Conservation (phyloP, 306 rosid species). For the Medicago arabica region DNA sequence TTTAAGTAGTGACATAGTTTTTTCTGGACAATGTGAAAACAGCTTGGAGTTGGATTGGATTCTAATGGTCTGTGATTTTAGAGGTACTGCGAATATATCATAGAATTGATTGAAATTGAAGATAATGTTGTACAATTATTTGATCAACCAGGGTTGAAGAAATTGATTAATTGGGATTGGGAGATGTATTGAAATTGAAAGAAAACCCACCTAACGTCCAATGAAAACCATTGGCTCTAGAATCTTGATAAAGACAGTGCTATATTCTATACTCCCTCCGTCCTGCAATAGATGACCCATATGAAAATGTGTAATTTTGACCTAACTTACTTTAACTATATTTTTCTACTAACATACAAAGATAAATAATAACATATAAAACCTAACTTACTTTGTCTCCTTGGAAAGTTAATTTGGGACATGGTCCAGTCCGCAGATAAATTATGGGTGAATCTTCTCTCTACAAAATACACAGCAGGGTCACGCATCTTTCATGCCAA, state of each 20-base stretch:
- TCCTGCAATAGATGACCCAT: no score
- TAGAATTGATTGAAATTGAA: not conserved
- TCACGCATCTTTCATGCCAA: no score
- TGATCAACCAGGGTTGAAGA: not conserved
- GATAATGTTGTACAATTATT: slow-evolving; percentile 10
- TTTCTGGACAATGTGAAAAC: slow-evolving; percentile 33
- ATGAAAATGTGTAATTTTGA: no score
- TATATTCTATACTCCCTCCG: not conserved
- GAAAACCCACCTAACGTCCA: slow-evolving; percentile 15
- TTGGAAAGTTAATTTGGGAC: no score
- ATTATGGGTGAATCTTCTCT: no score
- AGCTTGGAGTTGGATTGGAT: slow-evolving; percentile 31
- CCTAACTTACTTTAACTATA: no score
- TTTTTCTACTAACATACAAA: no score
- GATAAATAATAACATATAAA: no score
- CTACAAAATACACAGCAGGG: no score
- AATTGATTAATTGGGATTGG: slow-evolving; percentile 11
- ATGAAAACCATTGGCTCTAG: slow-evolving; percentile 34
- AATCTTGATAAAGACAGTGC: slow-evolving; percentile 43
- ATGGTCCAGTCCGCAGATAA: no score
- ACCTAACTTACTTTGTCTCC: no score
- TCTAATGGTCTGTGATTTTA: slow-evolving; percentile 42
- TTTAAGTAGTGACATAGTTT: slow-evolving; percentile 32
- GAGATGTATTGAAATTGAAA: not conserved
- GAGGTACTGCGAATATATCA: not conserved